Base-by-base conservation (phyloP, 495 filamentous ascomycete species). In the Elasticomyces elasticus region DNA sequence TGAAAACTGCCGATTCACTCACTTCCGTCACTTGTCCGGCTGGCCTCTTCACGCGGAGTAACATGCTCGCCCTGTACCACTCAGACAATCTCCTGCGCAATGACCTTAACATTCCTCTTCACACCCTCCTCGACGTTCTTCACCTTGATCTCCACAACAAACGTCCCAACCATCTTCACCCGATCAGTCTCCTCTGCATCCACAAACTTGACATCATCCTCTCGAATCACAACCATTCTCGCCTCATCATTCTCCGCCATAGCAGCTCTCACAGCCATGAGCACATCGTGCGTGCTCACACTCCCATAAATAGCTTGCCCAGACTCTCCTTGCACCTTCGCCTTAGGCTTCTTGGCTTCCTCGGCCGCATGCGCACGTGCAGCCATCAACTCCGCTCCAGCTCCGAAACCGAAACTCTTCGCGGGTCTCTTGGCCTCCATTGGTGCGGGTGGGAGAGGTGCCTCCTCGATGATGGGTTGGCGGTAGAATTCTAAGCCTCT, bases 111-210 rank as follows among this genome's bases (percentile, higher is more conserved):
- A 13, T 56, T 72, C 60, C 79, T 67, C 55, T 60, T 67, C 5
- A 80, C 56, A 5, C 66, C 60, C 35, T 70, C 54, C 4, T 58
- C 64, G 15, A 68, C 72, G 2, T 77, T 80, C 44, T 73, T 76
- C 38, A 79, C 58, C 47, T 57, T 64, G 31, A 83, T 74, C 56
- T 79, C 76, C 46, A 82, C 68, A 31, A 68, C 62, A 53, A 74
- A 82, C 19, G 72, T 64, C 13, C 80, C 80, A 5, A 83, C 58
- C 28, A 69, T 63, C 68, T 82, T 82, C 17, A 83, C 64, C 58
- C 72, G 66, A 54, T 74, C 68, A 31, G 61, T 70, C 46, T 59
- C 66, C 44, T 51, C 60, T 37, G 62, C 65, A 7, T 53, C 58
- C 22, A 75, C 55, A 58, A 83, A 81, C 5, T 54, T 55, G 20